Evolutionary conservation across 768 basidiomycete species (phyloP).

Genomic region (Calocera cornea): DNA sequence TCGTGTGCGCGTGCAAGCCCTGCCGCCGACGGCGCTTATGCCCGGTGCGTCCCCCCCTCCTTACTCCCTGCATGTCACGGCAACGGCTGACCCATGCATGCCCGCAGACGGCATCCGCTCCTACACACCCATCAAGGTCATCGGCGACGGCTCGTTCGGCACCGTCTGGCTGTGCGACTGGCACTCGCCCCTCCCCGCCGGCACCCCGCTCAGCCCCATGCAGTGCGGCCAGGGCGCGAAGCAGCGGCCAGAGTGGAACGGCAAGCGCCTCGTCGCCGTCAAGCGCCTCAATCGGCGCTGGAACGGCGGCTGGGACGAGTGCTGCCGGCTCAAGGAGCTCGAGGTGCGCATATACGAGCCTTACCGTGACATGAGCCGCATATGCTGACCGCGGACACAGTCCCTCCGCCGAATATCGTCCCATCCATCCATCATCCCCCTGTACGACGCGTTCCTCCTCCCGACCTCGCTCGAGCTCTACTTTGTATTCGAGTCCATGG

Average conservation of each 20-base stretch:
- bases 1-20: constrained; percentile 2
- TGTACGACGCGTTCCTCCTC: constrained; percentile 98
- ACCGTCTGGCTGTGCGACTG: constrained; percentile 99
- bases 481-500: constrained; percentile 99
- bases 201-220: constrained; percentile 86
- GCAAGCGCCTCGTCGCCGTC: constrained; percentile 88
- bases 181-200: constrained; percentile 88
- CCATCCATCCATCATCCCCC: constrained; percentile 93
- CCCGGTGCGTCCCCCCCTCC: constrained; percentile 9
- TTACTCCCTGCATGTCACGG: constrained; percentile 6
- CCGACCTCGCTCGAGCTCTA: constrained; percentile 92
- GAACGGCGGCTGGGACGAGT: constrained; percentile 98
- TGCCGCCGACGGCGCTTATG: constrained; percentile 4
- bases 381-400: constrained; percentile 21
- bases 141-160: constrained; percentile 97
- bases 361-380: constrained; percentile 9
- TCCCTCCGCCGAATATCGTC: constrained; percentile 87
- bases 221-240: constrained; percentile 78
- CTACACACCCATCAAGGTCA: constrained; percentile 88
- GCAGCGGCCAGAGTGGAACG: constrained; percentile 73
- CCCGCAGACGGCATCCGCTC: constrained; percentile 62
- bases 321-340: constrained; percentile 86
- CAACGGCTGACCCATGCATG: constrained; percentile 12
- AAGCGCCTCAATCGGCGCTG: constrained; percentile 97
- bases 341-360: constrained; percentile 43